phyloP scores from a whole-genome alignment of 176 grass and related monocot genomes.

The Elaeis guineensis region DNA sequence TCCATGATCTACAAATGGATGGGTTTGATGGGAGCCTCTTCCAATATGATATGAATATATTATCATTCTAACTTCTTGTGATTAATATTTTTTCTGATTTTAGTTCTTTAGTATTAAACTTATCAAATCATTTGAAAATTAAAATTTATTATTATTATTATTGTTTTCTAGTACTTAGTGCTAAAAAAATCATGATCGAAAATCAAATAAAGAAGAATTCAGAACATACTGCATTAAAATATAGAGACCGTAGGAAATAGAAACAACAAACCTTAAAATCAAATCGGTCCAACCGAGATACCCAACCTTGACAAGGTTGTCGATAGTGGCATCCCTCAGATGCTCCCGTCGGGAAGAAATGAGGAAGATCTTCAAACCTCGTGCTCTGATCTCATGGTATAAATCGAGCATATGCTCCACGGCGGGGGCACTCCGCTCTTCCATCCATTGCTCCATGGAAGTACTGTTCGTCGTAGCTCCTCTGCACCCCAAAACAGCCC shows the following conservation, averaged over 20 bases:
- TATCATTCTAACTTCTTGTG: background rate
- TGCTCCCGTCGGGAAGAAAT: constrained; percentile 2
- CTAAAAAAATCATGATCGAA: too few relatives aligned
- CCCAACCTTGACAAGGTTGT: constrained; percentile 8
- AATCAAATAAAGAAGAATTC: too few relatives aligned
- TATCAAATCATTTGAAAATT: too few relatives aligned
- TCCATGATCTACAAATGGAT: background rate
- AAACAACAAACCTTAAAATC: background rate
- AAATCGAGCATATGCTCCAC: background rate
- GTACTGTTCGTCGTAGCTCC: background rate
- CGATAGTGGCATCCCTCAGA: constrained; percentile 8
- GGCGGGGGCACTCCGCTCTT: constrained; percentile 2
- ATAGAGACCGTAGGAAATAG: too few relatives aligned
- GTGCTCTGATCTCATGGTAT: background rate
- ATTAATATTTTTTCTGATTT: too few relatives aligned
- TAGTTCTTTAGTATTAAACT: too few relatives aligned
- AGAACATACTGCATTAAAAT: too few relatives aligned
- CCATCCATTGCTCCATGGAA: constrained; percentile 6
- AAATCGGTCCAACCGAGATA: constrained; percentile 10
- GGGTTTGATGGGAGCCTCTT: background rate
- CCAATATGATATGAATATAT: background rate
- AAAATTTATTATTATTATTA: too few relatives aligned
- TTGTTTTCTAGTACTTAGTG: too few relatives aligned
- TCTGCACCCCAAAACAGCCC: background rate
- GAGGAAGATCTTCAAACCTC: constrained; percentile 13